Evolutionary conservation across 495 filamentous ascomycete species (phyloP).

Genomic region (Penicillium pulvis): DNA sequence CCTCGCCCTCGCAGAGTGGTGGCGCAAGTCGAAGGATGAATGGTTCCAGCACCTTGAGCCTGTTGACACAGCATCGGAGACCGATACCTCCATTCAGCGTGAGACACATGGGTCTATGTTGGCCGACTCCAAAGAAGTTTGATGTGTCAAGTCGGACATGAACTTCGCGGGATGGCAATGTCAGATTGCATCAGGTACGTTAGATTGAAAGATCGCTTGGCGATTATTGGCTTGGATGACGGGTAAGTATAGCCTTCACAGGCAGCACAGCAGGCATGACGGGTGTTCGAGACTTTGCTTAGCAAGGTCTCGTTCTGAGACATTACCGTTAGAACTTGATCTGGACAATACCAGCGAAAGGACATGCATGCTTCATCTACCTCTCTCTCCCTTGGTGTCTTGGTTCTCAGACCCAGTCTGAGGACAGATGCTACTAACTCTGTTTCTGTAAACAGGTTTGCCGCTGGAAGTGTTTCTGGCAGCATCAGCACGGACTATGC

Average conservation of each 20-base stretch:
- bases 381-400: constrained; percentile 16
- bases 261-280: constrained; percentile 33
- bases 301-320: constrained; percentile 46
- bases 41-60: constrained; percentile 39
- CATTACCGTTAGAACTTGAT: constrained; percentile 56
- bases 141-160: not conserved
- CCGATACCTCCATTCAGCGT: constrained; percentile 7
- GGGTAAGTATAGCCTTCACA: constrained; percentile 5
- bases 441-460: constrained; percentile 24
- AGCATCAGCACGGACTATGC: not conserved
- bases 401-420: constrained; percentile 9
- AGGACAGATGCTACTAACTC: constrained; percentile 20
- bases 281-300: constrained; percentile 41
- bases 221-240: not conserved
- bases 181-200: not conserved
- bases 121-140: constrained; percentile 6
- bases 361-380: constrained; percentile 42
- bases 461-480: constrained; percentile 8
- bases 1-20: constrained; percentile 36
- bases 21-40: constrained; percentile 34
- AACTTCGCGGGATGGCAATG: not conserved
- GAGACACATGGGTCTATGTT: not conserved
- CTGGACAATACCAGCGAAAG: constrained; percentile 58
- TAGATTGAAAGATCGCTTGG: not conserved
- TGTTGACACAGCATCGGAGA: constrained; percentile 18